A percentile compares a stretch with the other conserved stretches of the same genome.
These are phyloP conservation scores for Cadophora gregata DNA, from an alignment of 2,329 filamentous ascomycete species.

Conservation along the genomic window DNA sequence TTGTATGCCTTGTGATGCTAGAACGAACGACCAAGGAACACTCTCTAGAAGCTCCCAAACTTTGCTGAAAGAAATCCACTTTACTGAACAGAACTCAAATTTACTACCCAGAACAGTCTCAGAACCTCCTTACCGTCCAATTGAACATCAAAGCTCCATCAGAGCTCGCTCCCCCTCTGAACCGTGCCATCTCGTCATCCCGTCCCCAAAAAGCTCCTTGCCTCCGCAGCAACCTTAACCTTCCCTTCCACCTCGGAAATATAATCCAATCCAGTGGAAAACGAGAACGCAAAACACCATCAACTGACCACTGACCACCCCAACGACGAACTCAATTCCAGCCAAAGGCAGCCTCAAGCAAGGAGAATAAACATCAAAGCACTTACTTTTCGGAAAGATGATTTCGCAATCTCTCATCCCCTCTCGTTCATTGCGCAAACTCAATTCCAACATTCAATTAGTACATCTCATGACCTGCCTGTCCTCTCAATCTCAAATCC, in stretches of 20 bases:
- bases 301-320: too few species aligned
- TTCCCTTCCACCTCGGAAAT: too few species aligned
- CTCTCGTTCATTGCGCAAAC: background rate
- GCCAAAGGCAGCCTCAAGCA: slow-evolving; percentile 1
- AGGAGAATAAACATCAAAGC: slow-evolving; percentile 1
- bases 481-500: background rate
- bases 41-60: background rate
- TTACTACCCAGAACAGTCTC: background rate
- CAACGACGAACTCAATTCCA: too few species aligned
- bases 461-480: background rate
- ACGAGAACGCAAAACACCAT: too few species aligned
- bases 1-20: background rate
- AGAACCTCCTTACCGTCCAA: background rate
- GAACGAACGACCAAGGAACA: background rate
- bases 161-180: too few species aligned
- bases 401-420: background rate
- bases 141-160: background rate
- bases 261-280: too few species aligned
- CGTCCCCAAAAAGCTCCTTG: too few species aligned
- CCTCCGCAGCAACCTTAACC: too few species aligned
- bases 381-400: background rate
- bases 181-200: too few species aligned
- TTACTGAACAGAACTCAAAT: background rate
- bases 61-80: background rate
- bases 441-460: background rate